phyloP scores from a whole-genome alignment of 345 rosid genomes.

The Lepidium africanum region DNA sequence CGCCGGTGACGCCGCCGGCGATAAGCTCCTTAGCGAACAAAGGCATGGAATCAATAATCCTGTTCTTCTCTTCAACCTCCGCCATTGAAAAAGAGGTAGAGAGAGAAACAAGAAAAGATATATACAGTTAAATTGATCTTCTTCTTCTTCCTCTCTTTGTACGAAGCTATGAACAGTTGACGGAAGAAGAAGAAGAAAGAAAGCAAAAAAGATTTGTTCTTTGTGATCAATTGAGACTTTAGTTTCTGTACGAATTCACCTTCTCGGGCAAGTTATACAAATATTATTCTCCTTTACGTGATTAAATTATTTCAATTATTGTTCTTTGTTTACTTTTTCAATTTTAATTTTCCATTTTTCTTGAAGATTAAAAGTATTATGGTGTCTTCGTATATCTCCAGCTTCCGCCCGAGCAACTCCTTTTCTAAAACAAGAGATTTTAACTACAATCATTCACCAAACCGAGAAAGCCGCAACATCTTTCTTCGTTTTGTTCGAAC shows the following conservation, averaged over 20 bases:
- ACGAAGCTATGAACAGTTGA: conserved; percentile 8
- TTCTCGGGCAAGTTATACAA: conserved; percentile 16
- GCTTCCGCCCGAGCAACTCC: no score
- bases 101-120: conserved; percentile 14
- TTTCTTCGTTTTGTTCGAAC: no score
- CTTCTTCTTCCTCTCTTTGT: neutral
- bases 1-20: conserved; percentile 89
- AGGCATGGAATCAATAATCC: conserved; percentile 60
- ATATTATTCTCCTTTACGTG: neutral
- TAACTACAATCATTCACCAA: no score
- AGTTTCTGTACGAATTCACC: conserved; percentile 2
- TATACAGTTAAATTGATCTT: conserved; percentile 6
- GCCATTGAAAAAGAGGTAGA: conserved; percentile 25
- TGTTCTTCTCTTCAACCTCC: conserved; percentile 49
- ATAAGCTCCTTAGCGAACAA: conserved; percentile 74
- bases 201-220: neutral
- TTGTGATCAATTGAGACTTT: neutral
- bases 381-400: no score
- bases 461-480: no score
- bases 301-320: neutral
- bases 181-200: conserved; percentile 2
- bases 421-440: no score
- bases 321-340: neutral
- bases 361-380: neutral
- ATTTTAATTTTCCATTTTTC: neutral